Percentiles rank a stretch among this genome's conserved stretches.
phyloP scores from a whole-genome alignment of 345 rosid genomes.

The Eucalyptus regnans region DNA sequence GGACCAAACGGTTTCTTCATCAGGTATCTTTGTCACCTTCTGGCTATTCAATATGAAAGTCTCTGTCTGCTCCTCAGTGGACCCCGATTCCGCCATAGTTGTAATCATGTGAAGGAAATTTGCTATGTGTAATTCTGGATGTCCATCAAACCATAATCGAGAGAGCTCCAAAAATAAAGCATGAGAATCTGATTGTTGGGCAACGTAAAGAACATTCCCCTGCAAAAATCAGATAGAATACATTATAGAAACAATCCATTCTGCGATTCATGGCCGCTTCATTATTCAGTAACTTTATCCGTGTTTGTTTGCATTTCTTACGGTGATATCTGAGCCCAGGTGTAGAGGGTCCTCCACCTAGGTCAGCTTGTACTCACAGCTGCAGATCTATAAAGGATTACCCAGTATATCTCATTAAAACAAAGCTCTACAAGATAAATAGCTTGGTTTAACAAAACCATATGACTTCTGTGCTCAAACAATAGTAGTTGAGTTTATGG shows the following conservation, averaged over 20 bases:
- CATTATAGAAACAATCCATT: background rate
- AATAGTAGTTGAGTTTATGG: background rate
- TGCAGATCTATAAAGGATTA: background rate
- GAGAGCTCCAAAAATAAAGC: constrained; percentile 79
- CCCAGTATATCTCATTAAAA: background rate
- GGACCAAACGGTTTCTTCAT: constrained; percentile 58
- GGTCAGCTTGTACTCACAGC: background rate
- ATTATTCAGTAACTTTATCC: background rate
- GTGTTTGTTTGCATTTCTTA: background rate
- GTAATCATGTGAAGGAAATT: constrained; percentile 88
- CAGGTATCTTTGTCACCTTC: constrained; percentile 58
- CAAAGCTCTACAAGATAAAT: background rate
- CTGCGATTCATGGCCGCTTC: background rate
- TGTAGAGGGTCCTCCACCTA: background rate
- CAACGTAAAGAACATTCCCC: constrained; percentile 62
- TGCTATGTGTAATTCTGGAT: constrained; percentile 66
- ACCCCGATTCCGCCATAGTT: constrained; percentile 70
- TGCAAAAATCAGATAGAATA: constrained; percentile 15
- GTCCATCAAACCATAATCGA: constrained; percentile 57
- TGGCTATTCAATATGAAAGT: constrained; percentile 68
- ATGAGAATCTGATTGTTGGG: constrained; percentile 46
- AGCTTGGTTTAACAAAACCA: background rate
- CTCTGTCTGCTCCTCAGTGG: constrained; percentile 62
- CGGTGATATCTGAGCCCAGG: background rate
- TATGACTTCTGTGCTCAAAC: background rate